phyloP scores from a whole-genome alignment of 495 filamentous ascomycete species.

The Cryomyces antarcticus region DNA sequence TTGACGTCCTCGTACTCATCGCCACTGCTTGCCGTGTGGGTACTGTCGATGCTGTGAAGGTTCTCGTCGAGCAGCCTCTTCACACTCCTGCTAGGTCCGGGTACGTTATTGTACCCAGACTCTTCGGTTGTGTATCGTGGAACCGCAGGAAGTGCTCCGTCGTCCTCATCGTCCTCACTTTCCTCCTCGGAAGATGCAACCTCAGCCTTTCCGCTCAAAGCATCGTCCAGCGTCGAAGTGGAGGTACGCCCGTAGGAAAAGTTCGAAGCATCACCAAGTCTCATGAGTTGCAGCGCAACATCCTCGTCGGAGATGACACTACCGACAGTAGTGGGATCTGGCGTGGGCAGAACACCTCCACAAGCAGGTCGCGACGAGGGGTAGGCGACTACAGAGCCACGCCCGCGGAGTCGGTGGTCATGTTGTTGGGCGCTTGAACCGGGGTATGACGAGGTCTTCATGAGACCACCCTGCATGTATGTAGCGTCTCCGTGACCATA shows the following conservation, averaged over 20 bases:
- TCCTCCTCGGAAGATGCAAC: constrained; percentile 69
- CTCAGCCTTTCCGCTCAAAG: constrained; percentile 72
- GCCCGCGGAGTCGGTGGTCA: constrained; percentile 45
- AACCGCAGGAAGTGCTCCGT: constrained; percentile 34
- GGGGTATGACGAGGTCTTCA: constrained; percentile 25
- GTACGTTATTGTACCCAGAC: constrained; percentile 12
- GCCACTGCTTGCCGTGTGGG: constrained; percentile 40
- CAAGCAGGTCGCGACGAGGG: constrained; percentile 18
- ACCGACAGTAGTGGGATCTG: constrained; percentile 69
- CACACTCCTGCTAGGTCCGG: constrained; percentile 6
- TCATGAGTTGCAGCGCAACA: constrained; percentile 88
- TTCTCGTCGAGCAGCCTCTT: constrained; percentile 33
- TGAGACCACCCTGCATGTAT: constrained; percentile 20
- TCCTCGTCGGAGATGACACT: constrained; percentile 96
- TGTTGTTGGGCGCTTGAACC: constrained; percentile 36
- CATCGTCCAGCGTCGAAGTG: constrained; percentile 84
- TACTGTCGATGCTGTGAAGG: constrained; percentile 45
- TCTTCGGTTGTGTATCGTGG: constrained; percentile 24
- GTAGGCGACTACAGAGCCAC: constrained; percentile 27
- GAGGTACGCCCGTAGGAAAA: constrained; percentile 78
- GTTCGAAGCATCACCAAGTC: constrained; percentile 78
- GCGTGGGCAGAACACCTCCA: constrained; percentile 62
- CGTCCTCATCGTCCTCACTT: constrained; percentile 45
- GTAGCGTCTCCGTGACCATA: constrained; percentile 35
- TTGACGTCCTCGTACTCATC: constrained; percentile 42